Evolutionary conservation across 192 early-diverging fungal genomes (phyloP), one percentile per base, ranked within the genome.

Genomic region (Phycomyces blakesleeanus): DNA sequence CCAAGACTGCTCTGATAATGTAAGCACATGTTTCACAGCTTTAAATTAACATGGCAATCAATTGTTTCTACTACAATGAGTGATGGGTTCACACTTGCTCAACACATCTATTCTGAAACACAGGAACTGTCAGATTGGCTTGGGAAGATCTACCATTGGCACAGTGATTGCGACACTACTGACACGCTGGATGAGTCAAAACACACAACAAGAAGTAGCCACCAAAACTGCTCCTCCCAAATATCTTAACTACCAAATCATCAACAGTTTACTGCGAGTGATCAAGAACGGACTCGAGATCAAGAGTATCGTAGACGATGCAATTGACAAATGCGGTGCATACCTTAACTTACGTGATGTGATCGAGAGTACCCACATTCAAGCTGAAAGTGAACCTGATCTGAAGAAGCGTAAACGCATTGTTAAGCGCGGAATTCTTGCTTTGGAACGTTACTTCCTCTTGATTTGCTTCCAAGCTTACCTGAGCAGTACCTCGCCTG

Each of bases 51-150:
- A n/a, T n/a, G n/a, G n/a, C n/a, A n/a, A n/a, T n/a, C n/a, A n/a
- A n/a, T n/a, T n/a, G n/a, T n/a, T n/a, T n/a, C n/a, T n/a, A n/a
- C n/a, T n/a, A n/a, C n/a, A n/a, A n/a, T n/a, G n/a, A n/a, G n/a
- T n/a, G n/a, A n/a, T n/a, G n/a, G n/a, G n/a, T 38, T 44, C 16
- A 42, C 20, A 44, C 15, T 18, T 47, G 26, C 8, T 42, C 22
- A 18, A 57, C 56, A 14, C 7, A 54, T 55, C 25, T 55, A 37
- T 54, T 14, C 55, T 8, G 16, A 15, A 59, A n/a, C 20, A n/a
- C 60, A 74, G 72, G 14, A 86, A 86, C 51, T 86, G 84, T 68
- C 86, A 87, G 68, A 70, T 86, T 18, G 84, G 86, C 1, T 29
- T 82, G 10, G 86, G 86, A 8, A 76, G 86, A 15, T 84, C 84